Evolutionary conservation across 2,329 filamentous ascomycete species (phyloP), one percentile per base, ranked within the genome.

Genomic region (Tolypocladium ovalisporum): DNA sequence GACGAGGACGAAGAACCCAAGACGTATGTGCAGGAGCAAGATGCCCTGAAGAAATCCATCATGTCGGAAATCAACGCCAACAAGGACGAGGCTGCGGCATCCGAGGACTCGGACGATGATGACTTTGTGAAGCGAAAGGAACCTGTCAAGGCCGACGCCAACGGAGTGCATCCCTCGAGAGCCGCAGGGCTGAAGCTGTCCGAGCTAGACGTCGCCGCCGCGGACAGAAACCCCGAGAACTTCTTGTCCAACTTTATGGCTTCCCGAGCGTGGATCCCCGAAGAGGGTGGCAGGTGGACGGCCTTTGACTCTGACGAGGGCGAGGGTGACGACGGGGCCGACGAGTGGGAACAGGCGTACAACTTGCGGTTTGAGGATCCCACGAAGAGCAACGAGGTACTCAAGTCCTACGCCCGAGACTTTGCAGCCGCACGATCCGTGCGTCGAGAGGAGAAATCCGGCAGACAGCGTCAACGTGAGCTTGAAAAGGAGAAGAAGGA

Each of bases 331-430:
- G 85, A 89, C 35, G 80, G 83, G 52, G 92, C 92, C 32, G 93
- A 97, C 51, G 84, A 87, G 60, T 96, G 93, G 66, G 94, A 99
- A 74, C 82, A 89, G 62, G 92, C 92, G 5, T 99, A 96, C 76
- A 99, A 99, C 74, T 75, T 97, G 73, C 88, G 94, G 37, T 99
- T 99, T 67, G 94, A 99, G 70, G 89, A 97, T 65, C 91, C 94
- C 0, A 82, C 82, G 59, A 91, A 89, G 68, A 86, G 89, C 65
- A 97, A 97, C 68, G 90, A 96, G 72, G 86, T 88, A 54, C 78
- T 99, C 36, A 85, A 88, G 66, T 90, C 92, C 7, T 96, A 97
- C 73, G 88, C 93, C 57, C 87, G 93, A 83, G 90, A 96, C 68
- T 80, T 90, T 22, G 87, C 88, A 40, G 86, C 86, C 42, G 86